Conservation (phyloP, 306 rosid species). For the Medicago arabica region DNA sequence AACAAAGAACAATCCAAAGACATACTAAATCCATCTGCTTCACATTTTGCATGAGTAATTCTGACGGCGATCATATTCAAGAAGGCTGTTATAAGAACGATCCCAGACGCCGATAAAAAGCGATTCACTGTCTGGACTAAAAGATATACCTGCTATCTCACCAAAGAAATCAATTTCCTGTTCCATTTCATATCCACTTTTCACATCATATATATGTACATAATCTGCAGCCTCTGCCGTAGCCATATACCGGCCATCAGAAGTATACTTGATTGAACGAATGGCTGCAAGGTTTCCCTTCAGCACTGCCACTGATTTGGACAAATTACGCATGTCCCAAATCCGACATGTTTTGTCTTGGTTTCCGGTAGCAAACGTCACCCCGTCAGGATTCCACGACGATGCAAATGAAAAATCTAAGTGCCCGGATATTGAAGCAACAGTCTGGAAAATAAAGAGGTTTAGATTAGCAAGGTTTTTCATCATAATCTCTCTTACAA, state of each 20-base stretch:
- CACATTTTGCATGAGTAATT: conserved; percentile 42
- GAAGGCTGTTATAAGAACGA: conserved; percentile 84
- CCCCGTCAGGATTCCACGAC: conserved; percentile 79
- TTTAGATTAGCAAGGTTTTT: conserved; percentile 18
- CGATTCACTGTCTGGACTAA: conserved; percentile 85
- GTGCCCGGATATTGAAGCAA: conserved; percentile 60
- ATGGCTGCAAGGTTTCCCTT: conserved; percentile 89
- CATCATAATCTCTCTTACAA: conserved; percentile 7
- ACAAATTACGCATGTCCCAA: conserved; percentile 79
- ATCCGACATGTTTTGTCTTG: conserved; percentile 85
- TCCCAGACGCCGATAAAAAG: conserved; percentile 85
- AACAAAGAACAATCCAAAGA: too few species aligned
- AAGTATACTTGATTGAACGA: conserved; percentile 66
- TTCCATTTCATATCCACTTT: conserved; percentile 68
- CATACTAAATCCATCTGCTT: too few species aligned
- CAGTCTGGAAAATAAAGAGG: conserved; percentile 51
- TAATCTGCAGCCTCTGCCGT: conserved; percentile 89
- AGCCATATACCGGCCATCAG: conserved; percentile 75
- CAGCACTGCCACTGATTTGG: conserved; percentile 70
- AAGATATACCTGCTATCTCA: conserved; percentile 79
- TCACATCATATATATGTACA: conserved; percentile 76
- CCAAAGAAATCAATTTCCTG: conserved; percentile 88
- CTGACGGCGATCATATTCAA: conserved; percentile 63
- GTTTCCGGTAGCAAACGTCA: conserved; percentile 83
- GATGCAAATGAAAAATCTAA: conserved; percentile 87